These are phyloP conservation scores for Eucalyptus polybractea DNA, from an alignment of 345 rosid species.

Conservation along the genomic window DNA sequence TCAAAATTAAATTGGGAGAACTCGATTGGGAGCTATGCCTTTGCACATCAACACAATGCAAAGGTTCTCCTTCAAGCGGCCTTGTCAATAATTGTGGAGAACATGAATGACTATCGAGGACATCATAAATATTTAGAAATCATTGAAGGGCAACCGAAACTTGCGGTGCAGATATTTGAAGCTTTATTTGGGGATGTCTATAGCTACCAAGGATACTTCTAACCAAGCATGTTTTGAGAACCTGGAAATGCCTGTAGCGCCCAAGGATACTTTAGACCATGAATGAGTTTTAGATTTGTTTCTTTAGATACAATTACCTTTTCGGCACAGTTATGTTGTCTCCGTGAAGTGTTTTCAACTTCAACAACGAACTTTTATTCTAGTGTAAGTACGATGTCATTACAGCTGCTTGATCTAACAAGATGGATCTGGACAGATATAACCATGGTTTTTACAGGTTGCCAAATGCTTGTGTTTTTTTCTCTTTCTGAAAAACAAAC, in stretches of 20 bases:
- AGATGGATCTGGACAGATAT: too few species aligned
- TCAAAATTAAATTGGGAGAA: conserved; percentile 70
- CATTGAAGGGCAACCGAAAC: conserved; percentile 5
- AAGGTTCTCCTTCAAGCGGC: conserved; percentile 35
- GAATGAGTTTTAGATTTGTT: too few species aligned
- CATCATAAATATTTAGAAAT: conserved; percentile 47
- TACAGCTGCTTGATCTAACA: not conserved
- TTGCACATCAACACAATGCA: conserved; percentile 78
- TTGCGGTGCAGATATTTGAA: conserved; percentile 67
- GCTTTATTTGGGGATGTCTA: conserved; percentile 13
- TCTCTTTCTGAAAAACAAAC: not conserved
- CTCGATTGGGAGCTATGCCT: conserved; percentile 52
- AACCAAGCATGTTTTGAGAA: too few species aligned
- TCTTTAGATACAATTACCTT: too few species aligned
- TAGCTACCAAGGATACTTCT: too few species aligned
- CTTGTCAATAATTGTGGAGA: not conserved
- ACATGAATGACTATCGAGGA: not conserved
- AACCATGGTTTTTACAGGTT: too few species aligned
- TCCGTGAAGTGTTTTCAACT: not conserved
- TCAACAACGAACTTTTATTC: too few species aligned
- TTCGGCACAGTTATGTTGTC: too few species aligned
- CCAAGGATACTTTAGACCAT: not conserved
- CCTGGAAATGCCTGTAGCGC: too few species aligned
- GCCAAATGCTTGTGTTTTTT: too few species aligned
- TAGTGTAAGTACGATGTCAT: not conserved